Conservation (phyloP, 2,329 filamentous ascomycete species). For the Coccinonectria pachysandricola region DNA sequence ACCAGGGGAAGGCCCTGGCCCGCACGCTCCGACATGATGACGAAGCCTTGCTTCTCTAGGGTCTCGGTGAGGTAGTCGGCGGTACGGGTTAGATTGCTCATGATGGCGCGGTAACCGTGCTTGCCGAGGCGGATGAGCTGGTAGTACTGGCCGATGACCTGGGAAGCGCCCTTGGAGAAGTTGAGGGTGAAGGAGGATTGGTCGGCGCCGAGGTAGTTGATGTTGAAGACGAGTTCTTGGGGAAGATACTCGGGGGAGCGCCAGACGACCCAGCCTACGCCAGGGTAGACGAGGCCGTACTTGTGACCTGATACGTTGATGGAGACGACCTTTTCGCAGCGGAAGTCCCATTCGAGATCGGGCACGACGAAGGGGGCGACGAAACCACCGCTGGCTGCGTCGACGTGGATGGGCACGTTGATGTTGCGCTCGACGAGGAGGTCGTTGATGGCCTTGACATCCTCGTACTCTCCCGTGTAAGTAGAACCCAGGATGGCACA, state of each 20-base stretch:
- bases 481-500: constrained; percentile 86
- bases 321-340: constrained; percentile 75
- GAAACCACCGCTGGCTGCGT: constrained; percentile 86
- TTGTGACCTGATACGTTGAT: constrained; percentile 96
- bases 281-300: constrained; percentile 67
- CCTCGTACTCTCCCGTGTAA: constrained; percentile 93
- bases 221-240: constrained; percentile 93
- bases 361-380: constrained; percentile 86
- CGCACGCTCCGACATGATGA: constrained; percentile 74
- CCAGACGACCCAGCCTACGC: constrained; percentile 93
- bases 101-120: constrained; percentile 83
- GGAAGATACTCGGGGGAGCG: constrained; percentile 73
- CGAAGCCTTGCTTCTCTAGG: constrained; percentile 66
- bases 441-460: constrained; percentile 86
- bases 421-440: constrained; percentile 64
- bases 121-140: constrained; percentile 92
- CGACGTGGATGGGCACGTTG: constrained; percentile 83
- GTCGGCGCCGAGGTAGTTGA: constrained; percentile 95
- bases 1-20: constrained; percentile 81
- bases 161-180: constrained; percentile 90
- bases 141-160: constrained; percentile 96
- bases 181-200: constrained; percentile 95
- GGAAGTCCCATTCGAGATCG: constrained; percentile 82
- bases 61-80: constrained; percentile 75
- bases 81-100: constrained; percentile 84